These are phyloP conservation scores for Scutellaria barbata DNA, from an alignment of 257 asterid species.

Conservation along the genomic window DNA sequence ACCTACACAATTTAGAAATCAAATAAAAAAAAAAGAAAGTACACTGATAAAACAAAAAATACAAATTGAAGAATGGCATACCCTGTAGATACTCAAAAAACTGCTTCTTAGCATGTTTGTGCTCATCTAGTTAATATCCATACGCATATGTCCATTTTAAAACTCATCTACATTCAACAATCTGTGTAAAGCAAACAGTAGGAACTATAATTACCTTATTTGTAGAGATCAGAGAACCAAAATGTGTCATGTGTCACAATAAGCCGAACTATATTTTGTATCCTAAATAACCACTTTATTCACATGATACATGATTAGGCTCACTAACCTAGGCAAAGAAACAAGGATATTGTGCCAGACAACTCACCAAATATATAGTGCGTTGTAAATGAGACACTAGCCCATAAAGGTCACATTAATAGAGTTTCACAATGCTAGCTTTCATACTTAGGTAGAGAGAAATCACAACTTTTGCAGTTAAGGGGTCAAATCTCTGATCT, in stretches of 20 bases:
- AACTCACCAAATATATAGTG: slow-evolving; percentile 5
- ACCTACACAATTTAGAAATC: slow-evolving; percentile 52
- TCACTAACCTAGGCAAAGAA: slow-evolving; percentile 21
- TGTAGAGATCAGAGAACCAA: slow-evolving; percentile 24
- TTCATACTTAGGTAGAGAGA: not conserved
- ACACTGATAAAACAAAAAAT: slow-evolving; percentile 13
- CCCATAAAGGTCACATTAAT: slow-evolving; percentile 7
- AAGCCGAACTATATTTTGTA: not conserved
- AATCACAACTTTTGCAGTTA: not conserved
- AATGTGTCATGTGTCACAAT: slow-evolving; percentile 6
- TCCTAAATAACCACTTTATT: slow-evolving; percentile 1
- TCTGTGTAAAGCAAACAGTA: slow-evolving; percentile 52
- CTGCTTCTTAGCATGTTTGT: slow-evolving; percentile 75
- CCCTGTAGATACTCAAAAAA: slow-evolving; percentile 97
- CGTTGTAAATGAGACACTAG: not conserved
- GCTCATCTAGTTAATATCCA: slow-evolving; percentile 86
- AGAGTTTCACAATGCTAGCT: not conserved
- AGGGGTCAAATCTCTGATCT: slow-evolving; percentile 16
- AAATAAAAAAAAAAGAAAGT: slow-evolving; percentile 19
- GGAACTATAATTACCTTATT: slow-evolving; percentile 12
- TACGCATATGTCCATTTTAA: slow-evolving; percentile 95
- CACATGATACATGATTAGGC: not conserved
- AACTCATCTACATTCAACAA: slow-evolving; percentile 96
- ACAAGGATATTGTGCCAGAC: slow-evolving; percentile 8
- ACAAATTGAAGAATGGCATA: slow-evolving; percentile 34